Percentiles rank a stretch among this genome's conserved stretches.
These are phyloP conservation scores for Trichophyton benhamiae DNA, from an alignment of 2,329 filamentous ascomycete genomes.

Conservation along the genomic window DNA sequence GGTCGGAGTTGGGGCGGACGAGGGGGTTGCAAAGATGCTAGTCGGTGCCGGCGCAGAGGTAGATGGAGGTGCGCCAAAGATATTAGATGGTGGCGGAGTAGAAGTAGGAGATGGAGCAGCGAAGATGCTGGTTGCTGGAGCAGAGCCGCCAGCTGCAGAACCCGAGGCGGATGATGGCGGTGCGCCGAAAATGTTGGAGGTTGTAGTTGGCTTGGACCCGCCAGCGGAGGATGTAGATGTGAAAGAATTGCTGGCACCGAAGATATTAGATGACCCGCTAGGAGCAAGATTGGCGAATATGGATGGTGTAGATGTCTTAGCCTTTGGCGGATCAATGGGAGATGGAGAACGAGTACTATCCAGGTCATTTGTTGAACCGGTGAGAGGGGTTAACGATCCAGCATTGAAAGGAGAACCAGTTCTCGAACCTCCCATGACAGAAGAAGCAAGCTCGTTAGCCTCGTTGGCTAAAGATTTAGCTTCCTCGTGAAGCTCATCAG, in stretches of 20 bases:
- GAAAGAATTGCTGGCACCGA: background rate
- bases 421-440: constrained; percentile 18
- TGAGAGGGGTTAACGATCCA: constrained; percentile 15
- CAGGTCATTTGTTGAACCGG: constrained; percentile 5
- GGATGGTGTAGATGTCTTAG: constrained; percentile 2
- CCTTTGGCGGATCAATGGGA: constrained; percentile 4
- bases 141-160: background rate
- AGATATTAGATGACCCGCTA: background rate
- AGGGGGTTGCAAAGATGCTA: too few species aligned
- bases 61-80: background rate
- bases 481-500: constrained; percentile 5
- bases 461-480: constrained; percentile 7
- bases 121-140: constrained; percentile 1
- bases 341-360: constrained; percentile 16
- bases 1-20: too few species aligned
- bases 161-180: background rate
- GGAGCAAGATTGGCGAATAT: background rate
- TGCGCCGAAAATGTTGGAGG: constrained; percentile 6
- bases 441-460: constrained; percentile 13
- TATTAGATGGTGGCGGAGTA: constrained; percentile 4
- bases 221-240: constrained; percentile 3
- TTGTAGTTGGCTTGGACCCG: background rate
- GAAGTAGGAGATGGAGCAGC: background rate
- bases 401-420: constrained; percentile 20
- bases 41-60: background rate